phyloP scores from a whole-genome alignment of 2,329 filamentous ascomycete species.

The Venturia pyrina region DNA sequence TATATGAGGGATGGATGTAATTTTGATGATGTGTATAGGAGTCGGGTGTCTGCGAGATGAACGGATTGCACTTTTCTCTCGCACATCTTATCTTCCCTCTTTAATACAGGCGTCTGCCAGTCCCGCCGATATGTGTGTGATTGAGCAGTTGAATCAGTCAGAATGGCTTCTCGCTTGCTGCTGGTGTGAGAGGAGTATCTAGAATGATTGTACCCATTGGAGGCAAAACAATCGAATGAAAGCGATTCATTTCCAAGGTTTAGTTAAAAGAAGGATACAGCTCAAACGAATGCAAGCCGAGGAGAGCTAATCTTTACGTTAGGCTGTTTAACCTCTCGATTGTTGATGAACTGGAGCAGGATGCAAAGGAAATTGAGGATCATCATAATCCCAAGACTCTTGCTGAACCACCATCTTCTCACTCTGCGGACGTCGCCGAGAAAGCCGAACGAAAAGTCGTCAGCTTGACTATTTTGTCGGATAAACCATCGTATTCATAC shows the following conservation, averaged over 20 bases:
- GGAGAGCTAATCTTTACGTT: too few relatives aligned
- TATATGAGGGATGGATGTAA: not conserved
- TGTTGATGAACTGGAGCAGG: conserved; percentile 65
- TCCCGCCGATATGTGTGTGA: not conserved
- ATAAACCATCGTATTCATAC: too few relatives aligned
- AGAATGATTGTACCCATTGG: too few relatives aligned
- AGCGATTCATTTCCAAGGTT: too few relatives aligned
- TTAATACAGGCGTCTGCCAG: not conserved
- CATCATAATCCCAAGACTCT: not conserved
- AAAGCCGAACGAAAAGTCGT: not conserved
- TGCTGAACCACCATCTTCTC: not conserved
- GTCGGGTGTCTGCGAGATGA: not conserved
- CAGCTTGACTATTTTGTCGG: too few relatives aligned
- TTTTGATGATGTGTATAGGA: not conserved
- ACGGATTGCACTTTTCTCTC: not conserved
- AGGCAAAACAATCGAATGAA: too few relatives aligned
- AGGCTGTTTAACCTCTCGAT: too few relatives aligned
- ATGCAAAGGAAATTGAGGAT: conserved; percentile 24
- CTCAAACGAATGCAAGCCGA: too few relatives aligned
- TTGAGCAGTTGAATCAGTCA: not conserved
- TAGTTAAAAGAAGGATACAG: too few relatives aligned
- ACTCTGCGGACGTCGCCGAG: not conserved
- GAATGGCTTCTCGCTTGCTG: not conserved
- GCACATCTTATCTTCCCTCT: not conserved
- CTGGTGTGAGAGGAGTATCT: too few relatives aligned